A percentile compares a stretch with the other conserved stretches of the same genome.
phyloP scores from a whole-genome alignment of 2,329 filamentous ascomycete species.

The Zasmidium citrigriseum region DNA sequence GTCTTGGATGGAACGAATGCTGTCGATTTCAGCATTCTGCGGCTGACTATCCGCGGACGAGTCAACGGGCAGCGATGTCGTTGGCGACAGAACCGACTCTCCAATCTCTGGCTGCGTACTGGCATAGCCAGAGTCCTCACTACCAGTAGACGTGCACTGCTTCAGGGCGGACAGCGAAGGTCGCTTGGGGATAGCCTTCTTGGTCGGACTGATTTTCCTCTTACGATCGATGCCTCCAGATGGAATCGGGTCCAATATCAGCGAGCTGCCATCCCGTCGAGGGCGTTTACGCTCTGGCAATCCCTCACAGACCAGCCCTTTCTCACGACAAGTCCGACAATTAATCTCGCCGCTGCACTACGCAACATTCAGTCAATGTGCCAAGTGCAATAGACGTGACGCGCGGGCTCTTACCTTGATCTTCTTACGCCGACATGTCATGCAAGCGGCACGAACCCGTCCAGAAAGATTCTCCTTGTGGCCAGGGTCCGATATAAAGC shows the following conservation, averaged over 20 bases:
- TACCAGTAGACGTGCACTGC: background rate
- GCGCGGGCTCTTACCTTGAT: constrained; percentile 24
- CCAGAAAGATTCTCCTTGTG: constrained; percentile 32
- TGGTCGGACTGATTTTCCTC: constrained; percentile 1
- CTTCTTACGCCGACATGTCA: constrained; percentile 30
- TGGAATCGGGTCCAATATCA: background rate
- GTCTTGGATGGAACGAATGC: background rate
- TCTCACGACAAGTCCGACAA: constrained; percentile 27
- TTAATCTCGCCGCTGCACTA: constrained; percentile 23
- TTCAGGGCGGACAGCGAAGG: background rate
- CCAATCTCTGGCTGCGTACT: background rate
- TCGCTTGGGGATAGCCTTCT: background rate
- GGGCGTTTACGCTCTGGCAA: constrained; percentile 25
- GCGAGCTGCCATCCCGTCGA: constrained; percentile 10
- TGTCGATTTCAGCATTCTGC: background rate
- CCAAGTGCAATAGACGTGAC: background rate
- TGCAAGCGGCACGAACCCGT: constrained; percentile 28
- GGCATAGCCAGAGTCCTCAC: constrained; percentile 1
- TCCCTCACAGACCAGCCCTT: constrained; percentile 27
- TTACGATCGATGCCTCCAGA: constrained; percentile 13
- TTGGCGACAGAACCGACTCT: background rate
- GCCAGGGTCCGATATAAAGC: constrained; percentile 30
- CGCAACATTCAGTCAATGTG: background rate
- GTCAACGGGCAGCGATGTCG: background rate
- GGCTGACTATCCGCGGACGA: background rate